These are phyloP conservation scores for Aspergillus nomiae DNA, from an alignment of 2,329 filamentous ascomycete genomes.

Conservation along the genomic window DNA sequence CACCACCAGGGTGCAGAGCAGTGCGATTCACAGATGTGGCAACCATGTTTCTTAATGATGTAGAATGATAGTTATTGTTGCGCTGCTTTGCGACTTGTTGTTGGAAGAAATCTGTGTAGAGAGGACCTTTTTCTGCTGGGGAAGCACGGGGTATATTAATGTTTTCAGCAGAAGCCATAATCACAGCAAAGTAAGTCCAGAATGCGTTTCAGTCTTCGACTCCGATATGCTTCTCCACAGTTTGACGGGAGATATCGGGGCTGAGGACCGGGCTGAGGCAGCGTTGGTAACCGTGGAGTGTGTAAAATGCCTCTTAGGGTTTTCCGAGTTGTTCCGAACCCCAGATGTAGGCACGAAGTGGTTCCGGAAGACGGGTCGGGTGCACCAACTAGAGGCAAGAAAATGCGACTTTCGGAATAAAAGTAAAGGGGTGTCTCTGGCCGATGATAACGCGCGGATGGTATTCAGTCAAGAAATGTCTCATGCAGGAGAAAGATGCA, in stretches of 20 bases:
- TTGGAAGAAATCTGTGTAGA: conserved; percentile 58
- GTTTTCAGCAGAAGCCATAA: conserved; percentile 38
- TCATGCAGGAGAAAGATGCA: conserved; percentile 12
- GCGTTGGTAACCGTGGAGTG: conserved; percentile 19
- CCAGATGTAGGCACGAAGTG: conserved; percentile 30
- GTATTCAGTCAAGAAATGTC: conserved; percentile 18
- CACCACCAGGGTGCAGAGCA: conserved; percentile 84
- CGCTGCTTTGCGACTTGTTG: conserved; percentile 61
- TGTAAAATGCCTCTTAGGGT: conserved; percentile 26
- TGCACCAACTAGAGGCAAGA: conserved; percentile 23
- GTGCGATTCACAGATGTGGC: conserved; percentile 80
- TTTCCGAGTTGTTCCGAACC: conserved; percentile 38
- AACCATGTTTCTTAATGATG: conserved; percentile 56
- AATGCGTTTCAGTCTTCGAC: conserved; percentile 14
- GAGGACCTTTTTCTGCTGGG: conserved; percentile 49
- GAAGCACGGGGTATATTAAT: conserved; percentile 47
- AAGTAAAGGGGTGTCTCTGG: conserved; percentile 14
- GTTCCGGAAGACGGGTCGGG: conserved; percentile 23
- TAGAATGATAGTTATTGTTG: conserved; percentile 61
- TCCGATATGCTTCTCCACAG: conserved; percentile 41
- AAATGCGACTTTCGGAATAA: conserved; percentile 16
- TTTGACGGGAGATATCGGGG: conserved; percentile 44
- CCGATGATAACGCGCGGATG: conserved; percentile 14
- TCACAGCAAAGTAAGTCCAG: conserved; percentile 15
- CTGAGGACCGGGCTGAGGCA: conserved; percentile 24